Evolutionary conservation across 192 early-diverging fungal species (phyloP), one percentile per base, ranked within the genome.

Genomic region (Chytriomyces sp.): DNA sequence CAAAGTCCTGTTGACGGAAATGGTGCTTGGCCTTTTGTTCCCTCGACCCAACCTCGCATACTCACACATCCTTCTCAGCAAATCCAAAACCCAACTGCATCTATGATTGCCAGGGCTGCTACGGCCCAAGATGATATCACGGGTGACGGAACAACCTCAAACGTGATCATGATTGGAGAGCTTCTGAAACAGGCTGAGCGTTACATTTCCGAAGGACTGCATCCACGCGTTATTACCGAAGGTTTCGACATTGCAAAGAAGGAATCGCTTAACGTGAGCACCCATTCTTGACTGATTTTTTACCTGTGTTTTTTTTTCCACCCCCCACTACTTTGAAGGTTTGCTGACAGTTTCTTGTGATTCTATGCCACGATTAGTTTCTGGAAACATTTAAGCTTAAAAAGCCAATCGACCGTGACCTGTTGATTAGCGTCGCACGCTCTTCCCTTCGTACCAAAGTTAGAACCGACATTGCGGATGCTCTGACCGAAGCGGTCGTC

Each of bases 31-130:
- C 8, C 45, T 23, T 48, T 23, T 67, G 24, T 53, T 66, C 18
- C 53, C 0, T 57, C 53, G 53, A 20, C 53, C 53, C 53, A n/a
- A 13, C 53, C 13, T 59, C 53, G 62, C 10, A 23, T 57, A 13
- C 35, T 49, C 11, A 16, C 0, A 9, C 23, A 18, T 48, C 11
- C 45, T 7, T 18, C 13, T 45, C 72, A 95, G 95, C 98, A 99
- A 96, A 99, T 99, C 84, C 96, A 97, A 92, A 96, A 99, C 84
- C 98, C 98, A 7, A 97, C 96, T 5, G 98, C 98, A 26, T 93
- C 94, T 70, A 99, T 99, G 98, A 98, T 99, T 82, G 98, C 98
- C 26, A 90, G 96, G 18, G 94, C 98, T n/a, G 96, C 98, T 1
- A 98, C 96, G 24, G 97, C 97, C 35, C 98, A 99, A 85, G 98